Base-by-base conservation (phyloP, 2,329 filamentous ascomycete species). In the Colletotrichum tamarilloi region DNA sequence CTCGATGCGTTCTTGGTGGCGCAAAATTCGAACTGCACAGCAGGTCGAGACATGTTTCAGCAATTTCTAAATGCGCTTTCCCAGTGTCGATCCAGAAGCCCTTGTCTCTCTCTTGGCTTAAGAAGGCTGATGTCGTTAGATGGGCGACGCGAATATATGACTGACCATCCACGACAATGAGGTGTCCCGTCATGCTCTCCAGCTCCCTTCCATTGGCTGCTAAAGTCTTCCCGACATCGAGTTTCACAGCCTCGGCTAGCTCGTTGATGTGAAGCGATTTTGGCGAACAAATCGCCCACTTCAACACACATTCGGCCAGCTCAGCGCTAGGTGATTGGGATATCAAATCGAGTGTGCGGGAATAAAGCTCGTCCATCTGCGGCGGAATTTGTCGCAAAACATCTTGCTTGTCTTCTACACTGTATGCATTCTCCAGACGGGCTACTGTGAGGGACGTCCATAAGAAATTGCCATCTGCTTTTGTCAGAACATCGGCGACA, bases 401-500 rank as follows among this genome's bases (percentile, higher is more conserved):
- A 16, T 72, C 73, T 30, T 75, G 68, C 73, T 76, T 78, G 24
- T 77, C 74, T 63, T 78, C 77, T n/a, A 76, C 55, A 28, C 72
- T 77, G 73, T 77, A 76, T 1, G 67, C 72, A 1, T 76, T 70
- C 49, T 52, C 49, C 49, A 52, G 22, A 24, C 7, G 6, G 5
- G 49, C 49, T 52, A 52, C 5, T 4, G 49, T 52, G 49, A 52
- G 49, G 6, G 49, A 52, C 8, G 49, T 6, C 49, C 49, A 52
- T 4, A 52, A 24, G 1, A 52, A 52, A 24, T 6, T 52, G 7
- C 49, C 49, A 19, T 52, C 22, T 9, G 49, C 6, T 52, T 52
- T 52, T 7, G 19, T 6, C 11, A 52, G 49, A 2, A 52, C 22
- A 12, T 52, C 49, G 7, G 49, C 22, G 11, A 52, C 22, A 24